Conservation (phyloP, 345 rosid species). For the Limnanthes douglasii region DNA sequence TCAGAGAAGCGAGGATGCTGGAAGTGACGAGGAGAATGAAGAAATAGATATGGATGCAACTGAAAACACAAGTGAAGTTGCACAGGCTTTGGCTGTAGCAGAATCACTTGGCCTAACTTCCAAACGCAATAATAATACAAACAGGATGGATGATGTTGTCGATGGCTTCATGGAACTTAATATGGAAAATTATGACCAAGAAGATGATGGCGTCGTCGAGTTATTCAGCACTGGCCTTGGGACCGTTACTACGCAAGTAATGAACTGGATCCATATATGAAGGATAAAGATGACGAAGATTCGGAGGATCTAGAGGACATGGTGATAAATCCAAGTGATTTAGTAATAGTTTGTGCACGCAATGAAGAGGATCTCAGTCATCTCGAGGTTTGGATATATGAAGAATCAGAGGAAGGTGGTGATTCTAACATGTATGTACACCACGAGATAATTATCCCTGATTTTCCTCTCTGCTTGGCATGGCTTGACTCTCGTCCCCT, state of each 20-base stretch:
- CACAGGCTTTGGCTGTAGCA: constrained; percentile 59
- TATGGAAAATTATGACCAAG: constrained; percentile 84
- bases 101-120: constrained; percentile 47
- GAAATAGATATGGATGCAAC: constrained; percentile 24
- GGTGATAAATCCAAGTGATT: constrained; percentile 47
- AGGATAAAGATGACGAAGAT: constrained; percentile 54
- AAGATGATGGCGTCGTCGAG: constrained; percentile 67
- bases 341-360: constrained; percentile 71
- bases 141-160: constrained; percentile 35
- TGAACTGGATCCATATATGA: constrained; percentile 77
- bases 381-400: constrained; percentile 75
- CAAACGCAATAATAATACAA: constrained; percentile 21
- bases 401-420: constrained; percentile 40
- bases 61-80: constrained; percentile 26
- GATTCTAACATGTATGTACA: constrained; percentile 68
- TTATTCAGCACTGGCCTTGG: constrained; percentile 61
- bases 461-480: constrained; percentile 68
- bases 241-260: constrained; percentile 84
- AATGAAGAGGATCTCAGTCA: constrained; percentile 78
- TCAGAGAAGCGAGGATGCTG: constrained; percentile 29
- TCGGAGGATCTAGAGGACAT: constrained; percentile 76
- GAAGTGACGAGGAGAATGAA: constrained; percentile 35
- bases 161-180: constrained; percentile 67
- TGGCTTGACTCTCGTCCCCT: constrained; percentile 92
- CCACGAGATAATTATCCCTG: constrained; percentile 72